phyloP scores from a whole-genome alignment of 345 rosid species.

The Salix suchowensis region DNA sequence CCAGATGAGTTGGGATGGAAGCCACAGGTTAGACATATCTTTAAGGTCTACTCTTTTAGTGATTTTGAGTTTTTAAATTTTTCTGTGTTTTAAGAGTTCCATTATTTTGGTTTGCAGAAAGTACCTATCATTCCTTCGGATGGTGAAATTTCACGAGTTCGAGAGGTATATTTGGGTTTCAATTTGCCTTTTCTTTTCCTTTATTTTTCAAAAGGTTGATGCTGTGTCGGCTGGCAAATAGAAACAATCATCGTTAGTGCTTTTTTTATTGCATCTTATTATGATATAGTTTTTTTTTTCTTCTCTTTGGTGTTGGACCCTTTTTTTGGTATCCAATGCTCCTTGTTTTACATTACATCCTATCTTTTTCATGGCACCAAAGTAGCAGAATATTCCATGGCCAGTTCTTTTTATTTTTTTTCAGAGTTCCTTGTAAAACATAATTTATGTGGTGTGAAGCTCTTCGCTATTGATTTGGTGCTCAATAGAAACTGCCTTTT shows the following conservation, averaged over 20 bases:
- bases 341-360: not conserved
- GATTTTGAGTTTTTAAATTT: not conserved
- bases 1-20: constrained; percentile 99
- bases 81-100: not conserved
- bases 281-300: not conserved
- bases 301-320: not conserved
- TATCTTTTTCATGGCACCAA: not conserved
- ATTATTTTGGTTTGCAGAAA: constrained; percentile 50
- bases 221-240: not conserved
- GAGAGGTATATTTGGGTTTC: constrained; percentile 50
- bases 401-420: not conserved
- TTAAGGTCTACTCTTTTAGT: not conserved
- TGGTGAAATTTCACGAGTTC: constrained; percentile 62
- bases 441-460: no score
- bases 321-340: not conserved
- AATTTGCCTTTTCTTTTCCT: not conserved
- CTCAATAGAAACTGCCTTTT: not conserved
- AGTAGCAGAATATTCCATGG: not conserved
- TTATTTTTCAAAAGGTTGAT: not conserved
- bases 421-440: not conserved
- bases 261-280: not conserved
- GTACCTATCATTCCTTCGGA: constrained; percentile 70
- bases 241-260: not conserved
- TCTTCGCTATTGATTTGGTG: no score
- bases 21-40: constrained; percentile 65